Evolutionary conservation across 371 early-diverging fungal genomes (phyloP).

Genomic region (Mucor mucedo): DNA sequence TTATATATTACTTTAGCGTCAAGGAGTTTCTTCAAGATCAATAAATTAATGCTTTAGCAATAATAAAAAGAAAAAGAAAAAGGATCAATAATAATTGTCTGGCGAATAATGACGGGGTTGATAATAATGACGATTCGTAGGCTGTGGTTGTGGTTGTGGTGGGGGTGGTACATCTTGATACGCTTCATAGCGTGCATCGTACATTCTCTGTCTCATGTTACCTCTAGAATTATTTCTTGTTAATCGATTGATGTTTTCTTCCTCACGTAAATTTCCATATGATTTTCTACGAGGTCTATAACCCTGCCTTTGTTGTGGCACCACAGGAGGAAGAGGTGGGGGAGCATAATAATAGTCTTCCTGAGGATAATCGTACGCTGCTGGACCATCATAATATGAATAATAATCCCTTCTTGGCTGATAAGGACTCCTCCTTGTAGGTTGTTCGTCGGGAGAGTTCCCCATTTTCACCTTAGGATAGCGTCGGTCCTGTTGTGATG

Average conservation of each 20-base stretch:
- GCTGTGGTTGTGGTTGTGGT: background rate
- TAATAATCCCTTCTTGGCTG: background rate
- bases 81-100: slow-evolving; percentile 1
- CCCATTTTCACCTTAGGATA: background rate
- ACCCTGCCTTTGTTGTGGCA: slow-evolving; percentile 2
- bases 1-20: slow-evolving; percentile 10
- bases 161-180: background rate
- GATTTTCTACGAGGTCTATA: slow-evolving; percentile 21
- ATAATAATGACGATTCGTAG: background rate
- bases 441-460: background rate
- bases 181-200: background rate
- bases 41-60: slow-evolving; percentile 5
- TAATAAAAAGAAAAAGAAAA: background rate
- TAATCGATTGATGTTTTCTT: background rate
- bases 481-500: background rate
- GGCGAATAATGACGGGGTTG: slow-evolving; percentile 7
- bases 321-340: background rate
- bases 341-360: background rate
- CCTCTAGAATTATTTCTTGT: slow-evolving; percentile 10
- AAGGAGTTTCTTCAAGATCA: slow-evolving; percentile 33
- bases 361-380: background rate
- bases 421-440: background rate
- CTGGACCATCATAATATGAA: background rate
- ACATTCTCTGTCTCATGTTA: background rate
- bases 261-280: slow-evolving; percentile 7